A percentile compares a stretch with the other conserved stretches of the same genome.
Evolutionary conservation across 163 green algal genomes (phyloP).

Genomic region (Chlorella variabilis): DNA sequence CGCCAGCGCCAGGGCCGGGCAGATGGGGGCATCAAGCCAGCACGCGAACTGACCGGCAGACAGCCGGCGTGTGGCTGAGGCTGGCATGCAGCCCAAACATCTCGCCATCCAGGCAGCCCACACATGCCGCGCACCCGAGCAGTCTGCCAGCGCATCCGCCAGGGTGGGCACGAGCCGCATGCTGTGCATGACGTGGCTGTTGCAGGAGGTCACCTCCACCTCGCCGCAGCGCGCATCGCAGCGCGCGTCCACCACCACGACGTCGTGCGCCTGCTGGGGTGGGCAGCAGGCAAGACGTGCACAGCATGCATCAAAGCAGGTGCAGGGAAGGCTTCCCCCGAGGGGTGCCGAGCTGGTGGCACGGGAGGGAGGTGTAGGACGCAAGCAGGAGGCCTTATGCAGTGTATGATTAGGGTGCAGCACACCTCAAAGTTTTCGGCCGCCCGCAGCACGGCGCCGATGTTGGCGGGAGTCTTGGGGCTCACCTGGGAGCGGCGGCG

Average conservation of each 20-base stretch:
- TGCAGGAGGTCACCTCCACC: constrained; percentile 32
- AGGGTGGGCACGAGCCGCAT: constrained; percentile 45
- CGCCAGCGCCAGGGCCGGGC: not conserved
- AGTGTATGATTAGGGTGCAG: not conserved
- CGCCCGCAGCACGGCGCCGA: constrained; percentile 43
- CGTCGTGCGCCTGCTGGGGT: constrained; percentile 19
- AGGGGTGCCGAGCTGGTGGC: no score
- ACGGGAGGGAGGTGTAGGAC: not conserved
- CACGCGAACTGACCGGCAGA: not conserved
- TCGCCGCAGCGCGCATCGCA: constrained; percentile 41
- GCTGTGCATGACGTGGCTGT: constrained; percentile 4
- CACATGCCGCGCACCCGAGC: not conserved
- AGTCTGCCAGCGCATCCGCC: constrained; percentile 37
- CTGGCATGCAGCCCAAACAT: no score
- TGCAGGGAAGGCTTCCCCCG: no score
- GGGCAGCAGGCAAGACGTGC: not conserved
- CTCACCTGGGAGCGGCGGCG: not conserved
- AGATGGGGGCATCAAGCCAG: not conserved
- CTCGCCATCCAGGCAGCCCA: no score
- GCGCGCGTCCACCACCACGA: constrained; percentile 47
- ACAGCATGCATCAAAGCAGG: not conserved
- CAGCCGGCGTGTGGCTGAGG: no score
- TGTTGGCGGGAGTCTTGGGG: constrained; percentile 53
- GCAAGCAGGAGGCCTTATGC: not conserved
- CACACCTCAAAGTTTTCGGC: constrained; percentile 55